Evolutionary conservation across 345 rosid species (phyloP), one percentile per base, ranked within the genome.

Genomic region (Boechera retrofracta): DNA sequence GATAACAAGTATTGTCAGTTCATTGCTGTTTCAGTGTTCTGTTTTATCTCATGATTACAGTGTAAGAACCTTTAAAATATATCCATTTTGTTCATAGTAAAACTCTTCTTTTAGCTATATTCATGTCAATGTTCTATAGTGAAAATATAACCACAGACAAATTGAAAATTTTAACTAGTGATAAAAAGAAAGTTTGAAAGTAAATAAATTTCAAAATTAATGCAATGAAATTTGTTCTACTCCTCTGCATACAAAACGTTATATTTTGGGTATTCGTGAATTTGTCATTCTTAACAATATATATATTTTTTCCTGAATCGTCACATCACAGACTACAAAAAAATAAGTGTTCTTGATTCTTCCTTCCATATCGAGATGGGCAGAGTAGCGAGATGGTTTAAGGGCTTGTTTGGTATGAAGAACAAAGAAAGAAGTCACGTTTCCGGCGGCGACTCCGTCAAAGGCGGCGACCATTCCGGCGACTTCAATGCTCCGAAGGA

Each of bases 331-430:
- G 68, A 84, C 8, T 72, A 55, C 57, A 28, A 49, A 63, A 5
- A 35, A 18, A 38, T n/a, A 66, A 44, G 42, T 51, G 57, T 57
- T 54, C 18, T 41, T 72, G 64, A 69, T 21, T 61, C 55, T 69
- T 21, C 56, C 60, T 72, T 72, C 52, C 31, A 53, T 9, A 38
- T 49, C 36, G 52, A 79, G 51, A 91, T 93, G 97, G 97, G 92
- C 0, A 87, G 79, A 80, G 89, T 86, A 48, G 31, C 84, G 4
- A 88, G 85, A 79, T 93, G 98, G 96, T 66, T 89, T n/a, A 93
- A 85, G 79, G 82, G 92, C 13, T 38, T 91, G 24, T 80, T 93
- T 55, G 88, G 97, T 4, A 80, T 79, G 80, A 88, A 84, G 71
- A 86, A 71, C 49, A 89, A 64, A 61, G 60, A 86, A 71, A 80